phyloP scores from a whole-genome alignment of 495 filamentous ascomycete species.

The Sporormia fimetaria region DNA sequence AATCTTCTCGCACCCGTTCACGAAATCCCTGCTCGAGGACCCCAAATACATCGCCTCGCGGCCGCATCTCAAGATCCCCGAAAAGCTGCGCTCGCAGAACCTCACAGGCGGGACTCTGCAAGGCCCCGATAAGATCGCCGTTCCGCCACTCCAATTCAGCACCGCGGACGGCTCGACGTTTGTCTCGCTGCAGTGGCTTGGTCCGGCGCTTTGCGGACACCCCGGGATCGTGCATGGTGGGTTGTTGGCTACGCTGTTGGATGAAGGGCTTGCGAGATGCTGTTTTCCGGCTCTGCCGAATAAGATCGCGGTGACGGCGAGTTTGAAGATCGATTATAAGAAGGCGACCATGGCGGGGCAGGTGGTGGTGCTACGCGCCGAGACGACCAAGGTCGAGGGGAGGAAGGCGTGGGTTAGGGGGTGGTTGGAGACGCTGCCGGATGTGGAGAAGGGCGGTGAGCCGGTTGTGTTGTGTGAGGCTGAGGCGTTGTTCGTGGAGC shows the following conservation, averaged over 20 bases:
- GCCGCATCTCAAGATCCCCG: constrained; percentile 77
- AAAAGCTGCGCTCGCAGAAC: constrained; percentile 52
- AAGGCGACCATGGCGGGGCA: constrained; percentile 63
- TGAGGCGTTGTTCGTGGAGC: constrained; percentile 81
- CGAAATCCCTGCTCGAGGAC: constrained; percentile 51
- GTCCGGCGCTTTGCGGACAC: constrained; percentile 76
- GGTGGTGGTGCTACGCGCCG: constrained; percentile 68
- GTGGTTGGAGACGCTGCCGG: constrained; percentile 69
- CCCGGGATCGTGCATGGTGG: constrained; percentile 89
- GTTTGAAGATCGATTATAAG: constrained; percentile 79
- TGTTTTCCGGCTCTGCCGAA: constrained; percentile 85
- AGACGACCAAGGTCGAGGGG: constrained; percentile 79
- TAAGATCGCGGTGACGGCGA: constrained; percentile 82
- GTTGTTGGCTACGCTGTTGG: constrained; percentile 78
- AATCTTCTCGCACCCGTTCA: constrained; percentile 66
- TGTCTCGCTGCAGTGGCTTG: constrained; percentile 68
- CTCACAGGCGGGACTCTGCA: constrained; percentile 72
- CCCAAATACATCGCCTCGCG: constrained; percentile 63
- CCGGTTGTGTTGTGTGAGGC: constrained; percentile 57
- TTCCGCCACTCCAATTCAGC: constrained; percentile 69
- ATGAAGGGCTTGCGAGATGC: constrained; percentile 83
- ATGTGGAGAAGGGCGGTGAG: constrained; percentile 36
- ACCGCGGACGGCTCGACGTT: constrained; percentile 59
- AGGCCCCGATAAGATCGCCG: constrained; percentile 63
- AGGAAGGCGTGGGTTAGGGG: constrained; percentile 95